Base-by-base conservation (phyloP, 2,329 filamentous ascomycete genomes). In the Colletotrichum musae region DNA sequence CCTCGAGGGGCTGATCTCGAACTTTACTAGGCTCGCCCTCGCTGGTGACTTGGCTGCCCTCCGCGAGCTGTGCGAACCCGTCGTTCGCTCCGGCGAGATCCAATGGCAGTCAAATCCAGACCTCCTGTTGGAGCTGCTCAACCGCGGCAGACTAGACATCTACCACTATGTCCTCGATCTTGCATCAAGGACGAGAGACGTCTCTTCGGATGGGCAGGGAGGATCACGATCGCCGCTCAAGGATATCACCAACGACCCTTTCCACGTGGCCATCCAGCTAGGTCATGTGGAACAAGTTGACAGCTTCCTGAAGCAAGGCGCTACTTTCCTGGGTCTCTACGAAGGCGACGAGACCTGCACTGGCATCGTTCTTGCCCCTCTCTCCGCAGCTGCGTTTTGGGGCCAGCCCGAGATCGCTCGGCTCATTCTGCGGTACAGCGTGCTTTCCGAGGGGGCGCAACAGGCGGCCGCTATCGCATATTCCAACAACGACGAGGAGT, bases 341-440 rank as follows among this genome's bases (percentile, higher is more conserved):
- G 28, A 58, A 15, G 41, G 50, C n/a, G 41, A 68, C 1, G 61
- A 62, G 26, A 6, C 32, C 3, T 58, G 47, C 10, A 53, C 48
- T 16, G 59, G 54, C 10, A 26, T 61, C 6, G 76, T 52, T 68
- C 70, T 78, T n/a, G 75, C 74, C 0, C 77, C 77, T 2, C 68
- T 78, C 2, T 68, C 74, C 2, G 76, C 76, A 6, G 76, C 77
- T 4, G 73, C 75, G 4, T 72, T 72, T 15, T 78, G 77, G 77
- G 60, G 73, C n/a, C 72, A 73, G 21, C 9, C 71, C 1, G 73
- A 74, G 0, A 73, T 78, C 16, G 69, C 74, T 18, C 71, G 67
- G 4, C 26, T 75, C n/a, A 62, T 78, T 5, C 48, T 77, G 10
- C 41, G 58, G 12, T 72, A 63, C 4, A 72, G 63, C 24, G 60